phyloP scores from a whole-genome alignment of 306 rosid genomes.

The Hylodesmum podocarpum region DNA sequence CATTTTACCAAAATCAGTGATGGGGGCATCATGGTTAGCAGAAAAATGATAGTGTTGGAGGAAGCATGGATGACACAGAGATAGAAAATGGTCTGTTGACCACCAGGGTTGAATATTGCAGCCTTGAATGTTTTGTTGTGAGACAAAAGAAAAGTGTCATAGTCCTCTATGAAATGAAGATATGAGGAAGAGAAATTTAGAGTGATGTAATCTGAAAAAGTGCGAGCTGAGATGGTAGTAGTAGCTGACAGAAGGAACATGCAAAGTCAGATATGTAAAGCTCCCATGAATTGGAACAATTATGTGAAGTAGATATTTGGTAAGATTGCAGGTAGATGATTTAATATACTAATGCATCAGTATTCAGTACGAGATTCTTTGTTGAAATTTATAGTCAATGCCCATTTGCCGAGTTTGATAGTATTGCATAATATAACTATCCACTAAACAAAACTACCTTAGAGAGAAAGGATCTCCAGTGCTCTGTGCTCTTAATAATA shows the following conservation, averaged over 20 bases:
- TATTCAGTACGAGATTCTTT: not conserved
- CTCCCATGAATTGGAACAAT: slow-evolving; percentile 16
- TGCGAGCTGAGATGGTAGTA: slow-evolving; percentile 41
- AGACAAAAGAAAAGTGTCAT: slow-evolving; percentile 70
- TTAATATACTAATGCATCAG: slow-evolving; percentile 13
- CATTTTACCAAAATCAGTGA: slow-evolving; percentile 62
- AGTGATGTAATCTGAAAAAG: slow-evolving; percentile 45
- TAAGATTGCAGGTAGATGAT: slow-evolving; percentile 17
- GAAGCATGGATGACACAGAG: slow-evolving; percentile 68
- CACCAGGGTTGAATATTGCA: slow-evolving; percentile 55
- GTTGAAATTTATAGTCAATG: not conserved
- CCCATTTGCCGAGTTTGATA: slow-evolving; percentile 5
- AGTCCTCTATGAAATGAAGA: slow-evolving; percentile 39
- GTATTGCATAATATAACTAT: slow-evolving; percentile 1
- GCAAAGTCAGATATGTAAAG: not conserved
- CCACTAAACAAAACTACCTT: slow-evolving; percentile 2
- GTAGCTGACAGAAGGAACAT: slow-evolving; percentile 36
- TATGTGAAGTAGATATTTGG: slow-evolving; percentile 7
- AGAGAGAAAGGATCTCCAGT: slow-evolving; percentile 1
- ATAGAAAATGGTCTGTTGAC: slow-evolving; percentile 54
- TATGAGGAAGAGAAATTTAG: slow-evolving; percentile 64
- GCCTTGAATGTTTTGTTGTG: slow-evolving; percentile 62
- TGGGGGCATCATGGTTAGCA: slow-evolving; percentile 62
- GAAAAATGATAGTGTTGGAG: slow-evolving; percentile 73
- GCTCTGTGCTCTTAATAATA: slow-evolving; percentile 2